Conservation (phyloP, 306 rosid species). For the Dryas octopetala region DNA sequence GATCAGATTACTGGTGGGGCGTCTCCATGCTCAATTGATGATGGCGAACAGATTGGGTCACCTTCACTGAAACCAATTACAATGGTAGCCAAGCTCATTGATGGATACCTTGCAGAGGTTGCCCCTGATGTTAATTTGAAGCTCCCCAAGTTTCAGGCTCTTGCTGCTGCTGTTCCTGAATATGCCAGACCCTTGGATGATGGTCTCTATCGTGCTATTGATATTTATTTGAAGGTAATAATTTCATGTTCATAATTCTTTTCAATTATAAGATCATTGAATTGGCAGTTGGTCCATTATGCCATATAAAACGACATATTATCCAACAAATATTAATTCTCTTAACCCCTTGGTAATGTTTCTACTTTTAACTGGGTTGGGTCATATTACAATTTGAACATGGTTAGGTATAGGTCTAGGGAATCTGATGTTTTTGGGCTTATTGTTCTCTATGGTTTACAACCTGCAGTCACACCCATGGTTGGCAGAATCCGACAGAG, state of each 20-base stretch:
- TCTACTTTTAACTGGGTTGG: not conserved
- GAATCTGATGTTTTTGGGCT: constrained; percentile 1
- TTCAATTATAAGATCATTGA: not conserved
- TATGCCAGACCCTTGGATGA: constrained; percentile 95
- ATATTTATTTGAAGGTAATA: constrained; percentile 87
- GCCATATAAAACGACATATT: not conserved
- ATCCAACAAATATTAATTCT: not conserved
- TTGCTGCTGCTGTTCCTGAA: constrained; percentile 95
- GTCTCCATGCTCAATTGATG: constrained; percentile 79
- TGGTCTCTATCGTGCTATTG: constrained; percentile 94
- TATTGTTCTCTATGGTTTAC: constrained; percentile 19
- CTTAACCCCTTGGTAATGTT: not conserved
- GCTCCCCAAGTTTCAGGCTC: constrained; percentile 84
- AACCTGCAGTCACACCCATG: constrained; percentile 93
- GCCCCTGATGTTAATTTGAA: constrained; percentile 95
- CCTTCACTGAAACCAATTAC: constrained; percentile 91
- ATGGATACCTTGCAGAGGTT: constrained; percentile 98
- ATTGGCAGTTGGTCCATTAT: not conserved
- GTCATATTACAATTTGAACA: not conserved
- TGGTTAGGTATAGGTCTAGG: too few relatives aligned
- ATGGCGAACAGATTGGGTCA: constrained; percentile 81
- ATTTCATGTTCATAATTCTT: not conserved
- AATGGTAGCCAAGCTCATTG: constrained; percentile 93
- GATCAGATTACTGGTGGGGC: constrained; percentile 74
- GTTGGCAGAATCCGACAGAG: constrained; percentile 91